Conservation (phyloP, 1,139 yeast genomes). For the Debaryomycetaceae sp. region DNA sequence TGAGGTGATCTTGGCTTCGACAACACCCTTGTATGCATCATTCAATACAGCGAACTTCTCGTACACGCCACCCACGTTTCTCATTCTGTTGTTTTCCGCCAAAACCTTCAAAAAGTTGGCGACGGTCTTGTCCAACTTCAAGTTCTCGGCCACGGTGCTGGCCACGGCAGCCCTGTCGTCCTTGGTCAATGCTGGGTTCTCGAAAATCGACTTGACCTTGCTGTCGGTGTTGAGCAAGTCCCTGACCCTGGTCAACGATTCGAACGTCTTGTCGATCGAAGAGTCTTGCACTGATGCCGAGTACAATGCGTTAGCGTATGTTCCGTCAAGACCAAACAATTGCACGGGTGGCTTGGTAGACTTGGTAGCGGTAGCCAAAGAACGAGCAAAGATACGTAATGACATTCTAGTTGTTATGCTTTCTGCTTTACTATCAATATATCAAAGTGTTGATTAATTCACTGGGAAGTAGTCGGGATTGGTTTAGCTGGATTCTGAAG, state of each 20-base stretch:
- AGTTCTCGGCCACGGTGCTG: slow-evolving; percentile 51
- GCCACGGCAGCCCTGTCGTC: slow-evolving; percentile 74
- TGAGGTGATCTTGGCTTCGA: slow-evolving; percentile 91
- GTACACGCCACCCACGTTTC: slow-evolving; percentile 61
- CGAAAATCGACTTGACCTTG: slow-evolving; percentile 58
- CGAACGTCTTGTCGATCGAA: slow-evolving; percentile 67
- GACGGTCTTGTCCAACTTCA: slow-evolving; percentile 70
- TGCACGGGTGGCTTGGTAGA: slow-evolving; percentile 83
- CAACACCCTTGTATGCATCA: slow-evolving; percentile 88
- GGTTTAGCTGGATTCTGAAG: slow-evolving; percentile 2
- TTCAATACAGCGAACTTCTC: slow-evolving; percentile 72
- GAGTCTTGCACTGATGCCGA: slow-evolving; percentile 87
- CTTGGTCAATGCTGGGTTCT: slow-evolving; percentile 80
- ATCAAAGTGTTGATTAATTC: not conserved
- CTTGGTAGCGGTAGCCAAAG: slow-evolving; percentile 64
- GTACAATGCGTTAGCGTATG: slow-evolving; percentile 94
- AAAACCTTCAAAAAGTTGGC: slow-evolving; percentile 78
- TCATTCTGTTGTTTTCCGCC: slow-evolving; percentile 93
- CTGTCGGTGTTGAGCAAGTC: slow-evolving; percentile 58
- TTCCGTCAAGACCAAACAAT: slow-evolving; percentile 93
- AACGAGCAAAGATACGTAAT: slow-evolving; percentile 67
- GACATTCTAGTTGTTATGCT: slow-evolving; percentile 36
- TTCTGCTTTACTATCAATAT: not conserved
- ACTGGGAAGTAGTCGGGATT: slow-evolving; percentile 2
- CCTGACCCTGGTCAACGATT: slow-evolving; percentile 60